Evolutionary conservation across 495 filamentous ascomycete species (phyloP).

Genomic region (Tuber aestivum): DNA sequence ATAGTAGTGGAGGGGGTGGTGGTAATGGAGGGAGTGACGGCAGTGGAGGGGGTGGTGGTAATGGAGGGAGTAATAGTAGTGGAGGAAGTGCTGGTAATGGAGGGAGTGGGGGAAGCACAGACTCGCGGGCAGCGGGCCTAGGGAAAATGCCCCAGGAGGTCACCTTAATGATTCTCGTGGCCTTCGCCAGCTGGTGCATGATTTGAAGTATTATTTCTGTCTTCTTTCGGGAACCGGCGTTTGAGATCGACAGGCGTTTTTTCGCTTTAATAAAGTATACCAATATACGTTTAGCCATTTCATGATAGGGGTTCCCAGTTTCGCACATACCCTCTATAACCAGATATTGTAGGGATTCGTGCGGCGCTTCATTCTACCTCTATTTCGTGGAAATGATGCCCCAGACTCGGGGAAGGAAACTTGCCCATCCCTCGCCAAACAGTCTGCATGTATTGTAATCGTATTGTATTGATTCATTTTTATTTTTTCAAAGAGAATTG

Average conservation of each 20-base stretch:
- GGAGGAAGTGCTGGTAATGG: background rate
- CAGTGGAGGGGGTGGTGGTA: no score
- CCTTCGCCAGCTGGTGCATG: background rate
- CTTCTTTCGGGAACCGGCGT: background rate
- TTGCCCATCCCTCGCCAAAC: background rate
- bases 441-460: background rate
- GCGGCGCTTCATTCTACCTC: background rate
- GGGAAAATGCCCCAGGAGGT: background rate
- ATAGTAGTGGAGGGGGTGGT: no score
- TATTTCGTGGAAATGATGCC: background rate
- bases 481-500: background rate
- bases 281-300: background rate
- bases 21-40: background rate
- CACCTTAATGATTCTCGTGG: background rate
- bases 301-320: background rate
- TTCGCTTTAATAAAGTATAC: background rate
- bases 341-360: background rate
- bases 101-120: conserved; percentile 4
- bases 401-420: background rate
- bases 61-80: no score
- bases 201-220: background rate
- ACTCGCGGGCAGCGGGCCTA: conserved; percentile 12
- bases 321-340: background rate
- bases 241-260: background rate
- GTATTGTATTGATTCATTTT: background rate